phyloP scores from a whole-genome alignment of 768 basidiomycete genomes.

The Amanita pallidorosea region DNA sequence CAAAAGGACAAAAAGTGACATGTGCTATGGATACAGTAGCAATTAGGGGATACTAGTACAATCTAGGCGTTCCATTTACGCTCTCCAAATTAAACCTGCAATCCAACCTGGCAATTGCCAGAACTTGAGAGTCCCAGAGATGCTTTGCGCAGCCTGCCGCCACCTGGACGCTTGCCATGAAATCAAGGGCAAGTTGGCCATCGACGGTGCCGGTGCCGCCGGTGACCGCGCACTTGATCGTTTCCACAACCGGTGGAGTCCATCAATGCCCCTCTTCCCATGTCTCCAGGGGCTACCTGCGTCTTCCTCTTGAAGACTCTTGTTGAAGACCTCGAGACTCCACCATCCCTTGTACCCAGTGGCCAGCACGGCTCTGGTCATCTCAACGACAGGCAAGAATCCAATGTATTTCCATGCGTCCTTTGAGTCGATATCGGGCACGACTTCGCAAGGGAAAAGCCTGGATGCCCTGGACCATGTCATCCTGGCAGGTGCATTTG shows the following conservation, averaged over 20 bases:
- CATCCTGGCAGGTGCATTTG: slow-evolving; percentile 18
- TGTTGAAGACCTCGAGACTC: slow-evolving; percentile 29
- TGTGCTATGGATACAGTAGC: not conserved
- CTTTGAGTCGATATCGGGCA: slow-evolving; percentile 5
- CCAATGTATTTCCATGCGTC: slow-evolving; percentile 10
- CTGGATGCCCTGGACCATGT: slow-evolving; percentile 27
- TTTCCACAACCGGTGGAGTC: slow-evolving; percentile 13
- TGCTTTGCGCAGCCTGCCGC: not conserved
- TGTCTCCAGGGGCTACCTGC: slow-evolving; percentile 14
- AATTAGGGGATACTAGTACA: too few relatives aligned
- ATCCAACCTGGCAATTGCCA: not conserved
- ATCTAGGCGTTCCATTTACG: not conserved
- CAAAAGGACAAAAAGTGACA: too few relatives aligned
- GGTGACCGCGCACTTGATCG: too few relatives aligned
- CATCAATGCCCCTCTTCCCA: slow-evolving; percentile 15
- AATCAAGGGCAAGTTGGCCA: not conserved
- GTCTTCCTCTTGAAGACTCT: slow-evolving; percentile 15
- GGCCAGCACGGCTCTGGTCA: slow-evolving; percentile 18
- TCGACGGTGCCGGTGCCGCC: too few relatives aligned
- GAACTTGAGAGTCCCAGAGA: not conserved
- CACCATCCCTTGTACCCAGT: slow-evolving; percentile 26
- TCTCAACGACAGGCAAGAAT: slow-evolving; percentile 24
- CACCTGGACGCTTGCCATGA: not conserved
- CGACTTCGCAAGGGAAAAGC: slow-evolving; percentile 24
- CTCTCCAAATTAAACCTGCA: not conserved